Evolutionary conservation across 176 grass and related monocot genomes (phyloP).

Genomic region (Thinopyrum elongatum): DNA sequence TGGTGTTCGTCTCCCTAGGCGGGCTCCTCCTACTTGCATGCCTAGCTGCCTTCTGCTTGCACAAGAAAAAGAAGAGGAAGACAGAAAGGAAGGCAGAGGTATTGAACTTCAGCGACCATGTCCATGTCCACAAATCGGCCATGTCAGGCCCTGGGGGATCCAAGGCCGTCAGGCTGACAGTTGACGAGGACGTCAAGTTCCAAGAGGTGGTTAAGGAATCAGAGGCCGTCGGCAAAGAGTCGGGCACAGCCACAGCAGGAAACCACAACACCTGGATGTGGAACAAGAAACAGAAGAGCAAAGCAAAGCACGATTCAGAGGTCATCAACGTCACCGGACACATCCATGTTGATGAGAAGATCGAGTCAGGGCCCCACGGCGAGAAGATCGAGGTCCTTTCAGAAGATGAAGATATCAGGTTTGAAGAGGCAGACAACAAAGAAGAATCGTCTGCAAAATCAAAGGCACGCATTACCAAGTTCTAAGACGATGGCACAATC

Average conservation of each 20-base stretch:
- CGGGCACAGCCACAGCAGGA: not conserved
- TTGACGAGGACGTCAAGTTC: slow-evolving; percentile 71
- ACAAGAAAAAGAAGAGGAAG: slow-evolving; percentile 60
- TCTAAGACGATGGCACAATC: not conserved
- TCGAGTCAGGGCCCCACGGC: slow-evolving; percentile 31
- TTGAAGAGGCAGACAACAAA: slow-evolving; percentile 23
- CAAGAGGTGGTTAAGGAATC: slow-evolving; percentile 53
- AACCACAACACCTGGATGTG: slow-evolving; percentile 33
- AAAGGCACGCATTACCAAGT: not conserved
- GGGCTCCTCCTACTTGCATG: slow-evolving; percentile 65
- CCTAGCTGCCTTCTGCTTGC: slow-evolving; percentile 61
- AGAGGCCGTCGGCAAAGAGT: slow-evolving; percentile 22
- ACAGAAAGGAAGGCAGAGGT: slow-evolving; percentile 36
- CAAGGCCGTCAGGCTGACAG: slow-evolving; percentile 20
- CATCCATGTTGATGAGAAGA: slow-evolving; percentile 44
- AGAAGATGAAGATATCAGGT: slow-evolving; percentile 48
- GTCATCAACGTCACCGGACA: slow-evolving; percentile 38
- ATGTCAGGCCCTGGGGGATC: slow-evolving; percentile 36
- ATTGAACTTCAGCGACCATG: slow-evolving; percentile 52
- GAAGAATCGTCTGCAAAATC: not conserved
- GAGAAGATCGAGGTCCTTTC: slow-evolving; percentile 38
- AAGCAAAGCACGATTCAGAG: slow-evolving; percentile 26
- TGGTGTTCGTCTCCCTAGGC: slow-evolving; percentile 65
- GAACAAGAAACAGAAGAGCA: slow-evolving; percentile 48
- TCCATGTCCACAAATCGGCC: slow-evolving; percentile 50